Conservation (phyloP, 257 asterid species). For the Asclepias syriaca region DNA sequence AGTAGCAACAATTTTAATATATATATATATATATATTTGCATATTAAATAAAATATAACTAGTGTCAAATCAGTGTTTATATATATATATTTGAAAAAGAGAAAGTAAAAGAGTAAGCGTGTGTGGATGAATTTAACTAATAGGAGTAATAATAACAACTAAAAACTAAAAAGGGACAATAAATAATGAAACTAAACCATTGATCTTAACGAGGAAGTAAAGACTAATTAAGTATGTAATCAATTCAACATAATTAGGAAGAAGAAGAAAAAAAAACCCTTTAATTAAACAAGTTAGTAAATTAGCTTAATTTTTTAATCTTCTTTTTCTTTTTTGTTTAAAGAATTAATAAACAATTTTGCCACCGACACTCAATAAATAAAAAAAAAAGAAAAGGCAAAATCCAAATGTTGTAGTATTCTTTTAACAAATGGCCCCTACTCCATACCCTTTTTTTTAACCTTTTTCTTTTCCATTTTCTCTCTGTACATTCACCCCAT, state of each 20-base stretch:
- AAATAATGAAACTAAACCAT: background rate
- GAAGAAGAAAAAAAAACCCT: too few relatives aligned
- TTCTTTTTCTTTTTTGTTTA: too few relatives aligned
- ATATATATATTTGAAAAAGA: too few relatives aligned
- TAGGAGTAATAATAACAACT: background rate
- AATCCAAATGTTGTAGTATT: background rate
- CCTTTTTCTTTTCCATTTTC: background rate
- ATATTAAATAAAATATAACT: too few relatives aligned
- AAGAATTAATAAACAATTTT: too few relatives aligned
- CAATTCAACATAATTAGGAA: background rate
- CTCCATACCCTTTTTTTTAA: background rate
- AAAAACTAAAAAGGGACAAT: background rate
- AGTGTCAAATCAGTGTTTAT: too few relatives aligned
- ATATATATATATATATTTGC: too few relatives aligned
- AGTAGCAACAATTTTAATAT: too few relatives aligned
- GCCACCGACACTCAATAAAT: constrained; percentile 18
- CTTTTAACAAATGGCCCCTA: background rate
- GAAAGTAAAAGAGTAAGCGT: too few relatives aligned
- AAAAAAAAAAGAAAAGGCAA: background rate
- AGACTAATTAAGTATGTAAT: background rate
- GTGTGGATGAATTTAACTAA: too few relatives aligned
- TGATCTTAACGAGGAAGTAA: background rate
- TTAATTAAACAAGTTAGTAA: too few relatives aligned
- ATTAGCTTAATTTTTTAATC: too few relatives aligned
- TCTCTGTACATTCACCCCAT: background rate